Conservation (phyloP, 83 land plant genomes). For the Thuja plicata region DNA sequence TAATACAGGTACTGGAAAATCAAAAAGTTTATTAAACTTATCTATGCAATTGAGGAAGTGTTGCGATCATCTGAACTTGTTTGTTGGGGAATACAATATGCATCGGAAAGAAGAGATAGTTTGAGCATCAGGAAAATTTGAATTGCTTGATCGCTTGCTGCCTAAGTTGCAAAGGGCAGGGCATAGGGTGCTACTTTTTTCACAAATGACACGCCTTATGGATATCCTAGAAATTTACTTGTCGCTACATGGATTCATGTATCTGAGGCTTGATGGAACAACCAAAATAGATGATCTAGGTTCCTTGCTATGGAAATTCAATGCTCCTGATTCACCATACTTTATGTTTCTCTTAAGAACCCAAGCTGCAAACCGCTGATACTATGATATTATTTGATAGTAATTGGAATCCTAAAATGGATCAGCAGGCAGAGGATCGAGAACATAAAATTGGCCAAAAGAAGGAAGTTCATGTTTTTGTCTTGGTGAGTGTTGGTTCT, state of each 20-base stretch:
- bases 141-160: constrained; percentile 89
- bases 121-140: constrained; percentile 96
- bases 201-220: constrained; percentile 95
- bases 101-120: constrained; percentile 70
- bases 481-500: constrained; percentile 93
- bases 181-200: constrained; percentile 92
- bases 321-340: constrained; percentile 95
- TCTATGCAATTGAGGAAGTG: constrained; percentile 97
- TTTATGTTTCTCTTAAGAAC: constrained; percentile 96
- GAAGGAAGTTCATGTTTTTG: constrained; percentile 97
- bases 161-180: constrained; percentile 86
- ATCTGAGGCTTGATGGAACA: constrained; percentile 82
- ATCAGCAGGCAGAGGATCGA: constrained; percentile 97
- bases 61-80: constrained; percentile 95
- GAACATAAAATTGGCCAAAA: constrained; percentile 98
- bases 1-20: constrained; percentile 73
- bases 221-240: constrained; percentile 86
- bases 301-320: constrained; percentile 61
- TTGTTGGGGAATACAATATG: constrained; percentile 72
- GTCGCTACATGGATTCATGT: constrained; percentile 60
- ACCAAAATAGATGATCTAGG: constrained; percentile 99
- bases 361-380: constrained; percentile 95
- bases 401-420: constrained; percentile 99
- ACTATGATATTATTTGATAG: constrained; percentile 96
- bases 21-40: constrained; percentile 77